Evolutionary conservation across 2,329 filamentous ascomycete species (phyloP).

Genomic region (Xylogone sp.): DNA sequence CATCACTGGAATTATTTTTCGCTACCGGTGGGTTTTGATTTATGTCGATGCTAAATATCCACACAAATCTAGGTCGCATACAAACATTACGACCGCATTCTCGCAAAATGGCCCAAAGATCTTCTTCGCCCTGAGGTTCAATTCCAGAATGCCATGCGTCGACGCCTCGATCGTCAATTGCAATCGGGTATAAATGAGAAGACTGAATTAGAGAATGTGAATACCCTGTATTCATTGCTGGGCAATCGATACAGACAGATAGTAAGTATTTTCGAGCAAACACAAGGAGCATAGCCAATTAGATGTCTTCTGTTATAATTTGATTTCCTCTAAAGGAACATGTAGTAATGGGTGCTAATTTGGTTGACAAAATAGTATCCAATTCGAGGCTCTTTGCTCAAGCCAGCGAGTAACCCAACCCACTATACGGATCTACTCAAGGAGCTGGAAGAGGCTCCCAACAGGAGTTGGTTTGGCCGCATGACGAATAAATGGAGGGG

Average conservation of each 20-base stretch:
- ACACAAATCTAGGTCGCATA: constrained; percentile 41
- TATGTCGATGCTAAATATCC: too few relatives aligned
- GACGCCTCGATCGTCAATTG: constrained; percentile 36
- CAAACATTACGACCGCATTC: constrained; percentile 44
- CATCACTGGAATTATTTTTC: neutral
- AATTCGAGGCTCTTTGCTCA: constrained; percentile 46
- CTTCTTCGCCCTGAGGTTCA: constrained; percentile 59
- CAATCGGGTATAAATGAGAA: constrained; percentile 32
- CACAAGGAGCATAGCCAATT: neutral
- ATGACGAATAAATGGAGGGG: constrained; percentile 53
- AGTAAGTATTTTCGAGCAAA: constrained; percentile 31
- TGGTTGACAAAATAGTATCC: constrained; percentile 34
- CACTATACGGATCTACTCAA: constrained; percentile 59
- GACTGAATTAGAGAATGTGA: constrained; percentile 52
- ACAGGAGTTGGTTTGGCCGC: constrained; percentile 48
- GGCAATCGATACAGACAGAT: constrained; percentile 55
- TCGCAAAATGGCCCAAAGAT: constrained; percentile 61
- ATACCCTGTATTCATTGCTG: constrained; percentile 55
- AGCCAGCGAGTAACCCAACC: constrained; percentile 58
- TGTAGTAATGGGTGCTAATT: neutral
- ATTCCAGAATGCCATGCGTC: constrained; percentile 52
- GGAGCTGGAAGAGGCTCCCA: constrained; percentile 62
- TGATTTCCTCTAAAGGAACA: too few relatives aligned
- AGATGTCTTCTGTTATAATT: too few relatives aligned
- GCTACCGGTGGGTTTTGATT: neutral